Evolutionary conservation across 2,329 filamentous ascomycete genomes (phyloP).

Genomic region (Colletotrichum endophyticum): DNA sequence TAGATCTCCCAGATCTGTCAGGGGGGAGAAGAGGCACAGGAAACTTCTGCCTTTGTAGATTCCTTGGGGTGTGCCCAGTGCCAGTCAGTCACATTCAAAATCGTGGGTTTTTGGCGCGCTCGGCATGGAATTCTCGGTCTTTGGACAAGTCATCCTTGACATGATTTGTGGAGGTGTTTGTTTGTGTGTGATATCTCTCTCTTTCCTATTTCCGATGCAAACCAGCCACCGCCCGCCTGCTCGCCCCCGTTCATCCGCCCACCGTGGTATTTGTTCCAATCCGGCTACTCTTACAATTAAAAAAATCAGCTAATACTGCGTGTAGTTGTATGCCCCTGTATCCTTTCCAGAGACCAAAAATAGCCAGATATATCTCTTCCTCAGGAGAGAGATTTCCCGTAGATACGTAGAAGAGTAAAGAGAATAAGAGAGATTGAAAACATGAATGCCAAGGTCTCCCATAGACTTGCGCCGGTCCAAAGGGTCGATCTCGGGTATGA

Average conservation of each 20-base stretch:
- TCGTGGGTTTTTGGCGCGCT: background rate
- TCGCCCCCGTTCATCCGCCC: background rate
- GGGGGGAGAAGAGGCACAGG: too few species aligned
- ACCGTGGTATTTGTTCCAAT: background rate
- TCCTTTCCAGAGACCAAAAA: background rate
- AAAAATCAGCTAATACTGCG: constrained; percentile 1
- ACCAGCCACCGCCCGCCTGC: background rate
- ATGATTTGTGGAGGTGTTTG: background rate
- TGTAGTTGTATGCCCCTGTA: background rate
- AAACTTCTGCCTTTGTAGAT: background rate
- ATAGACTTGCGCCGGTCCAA: background rate
- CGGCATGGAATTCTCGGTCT: background rate
- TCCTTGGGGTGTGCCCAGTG: background rate
- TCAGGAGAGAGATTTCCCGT: background rate
- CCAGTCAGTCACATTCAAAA: background rate
- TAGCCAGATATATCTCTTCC: background rate
- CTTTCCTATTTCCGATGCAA: background rate
- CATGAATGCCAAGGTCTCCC: background rate
- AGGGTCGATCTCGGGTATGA: background rate
- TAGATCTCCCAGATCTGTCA: background rate
- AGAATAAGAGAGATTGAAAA: background rate
- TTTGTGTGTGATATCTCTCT: background rate
- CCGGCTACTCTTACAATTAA: constrained; percentile 17
- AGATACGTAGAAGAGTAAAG: background rate
- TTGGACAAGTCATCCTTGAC: background rate